Conservation (phyloP, 805 yeast species). For the Monosporozyma servazzii region DNA sequence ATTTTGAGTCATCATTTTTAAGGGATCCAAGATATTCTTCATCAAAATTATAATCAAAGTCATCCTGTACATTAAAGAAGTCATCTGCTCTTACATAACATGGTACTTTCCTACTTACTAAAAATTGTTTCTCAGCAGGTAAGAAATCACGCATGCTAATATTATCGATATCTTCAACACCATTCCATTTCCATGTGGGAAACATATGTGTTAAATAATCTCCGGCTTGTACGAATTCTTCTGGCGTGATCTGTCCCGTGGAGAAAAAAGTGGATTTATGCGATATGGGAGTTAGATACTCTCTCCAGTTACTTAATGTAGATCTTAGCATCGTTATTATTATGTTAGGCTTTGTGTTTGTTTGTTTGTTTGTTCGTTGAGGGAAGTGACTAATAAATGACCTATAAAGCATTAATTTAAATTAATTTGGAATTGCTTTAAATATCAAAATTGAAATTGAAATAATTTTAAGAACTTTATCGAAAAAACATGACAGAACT, state of each 20-base stretch:
- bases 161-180: slow-evolving; percentile 36
- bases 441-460: background rate
- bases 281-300: slow-evolving; percentile 83
- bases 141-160: slow-evolving; percentile 44
- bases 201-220: slow-evolving; percentile 84
- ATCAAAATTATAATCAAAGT: slow-evolving; percentile 8
- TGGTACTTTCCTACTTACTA: slow-evolving; percentile 86
- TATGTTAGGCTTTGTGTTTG: background rate
- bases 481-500: background rate
- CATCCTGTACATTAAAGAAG: slow-evolving; percentile 36
- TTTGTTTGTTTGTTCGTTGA: no score
- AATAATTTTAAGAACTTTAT: background rate
- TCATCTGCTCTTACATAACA: slow-evolving; percentile 61
- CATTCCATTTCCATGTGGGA: slow-evolving; percentile 93
- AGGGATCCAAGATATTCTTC: slow-evolving; percentile 25
- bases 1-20: slow-evolving; percentile 21
- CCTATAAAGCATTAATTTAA: background rate
- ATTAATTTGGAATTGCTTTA: background rate
- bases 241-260: slow-evolving; percentile 93
- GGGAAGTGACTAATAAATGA: background rate
- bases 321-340: slow-evolving; percentile 48
- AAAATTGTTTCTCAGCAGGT: slow-evolving; percentile 78
- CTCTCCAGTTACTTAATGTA: slow-evolving; percentile 74
- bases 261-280: slow-evolving; percentile 75
- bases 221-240: slow-evolving; percentile 89